Evolutionary conservation across 179 eudicot species (phyloP), one percentile per base, ranked within the genome.

Genomic region (Beta corolliflora): DNA sequence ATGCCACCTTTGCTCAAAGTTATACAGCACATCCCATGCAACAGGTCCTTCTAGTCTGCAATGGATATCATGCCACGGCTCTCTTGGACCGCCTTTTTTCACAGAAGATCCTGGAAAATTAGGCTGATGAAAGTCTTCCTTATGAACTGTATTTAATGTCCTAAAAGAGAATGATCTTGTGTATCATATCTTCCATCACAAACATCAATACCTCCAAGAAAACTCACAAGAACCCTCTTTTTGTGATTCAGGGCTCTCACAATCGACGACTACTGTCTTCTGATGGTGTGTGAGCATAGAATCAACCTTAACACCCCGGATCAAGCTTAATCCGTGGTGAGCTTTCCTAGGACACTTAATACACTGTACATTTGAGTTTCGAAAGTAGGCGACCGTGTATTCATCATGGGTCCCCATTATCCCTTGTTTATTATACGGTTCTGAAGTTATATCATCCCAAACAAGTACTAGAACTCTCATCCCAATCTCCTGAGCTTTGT

Each of bases 51-150:
- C 97, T 21, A 92, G 67, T 46, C 86, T 76, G 29, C 94, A 90
- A 69, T 92, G 97, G 19, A 92, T 89, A 80, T 92, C 97, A 82
- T 92, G 97, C 97, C 97, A 92, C 0, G 97, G 97, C 88, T 92
- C 97, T 64, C 97, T 82, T 10, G 97, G 97, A 15, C 97, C 97
- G 11, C 97, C 97, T 83, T 91, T 92, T 45, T 45, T 46, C 15
- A 92, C 80, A 0, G 92, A 85, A 4, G 97, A 66, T 12, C 92
- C 92, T 1, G 84, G 74, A 60, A 92, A 92, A 79, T 92, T 92
- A 0, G 97, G 97, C 66, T 92, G 94, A 78, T 92, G 97, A 67
- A 91, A 92, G 84, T 92, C 94, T 0, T 87, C 72, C 7, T 72
- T 82, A 54, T 92, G 97, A 71, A 87, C 61, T 3, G 90, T 81